Evolutionary conservation across 257 asterid genomes (phyloP).

Genomic region (Knoxia roxburghii): DNA sequence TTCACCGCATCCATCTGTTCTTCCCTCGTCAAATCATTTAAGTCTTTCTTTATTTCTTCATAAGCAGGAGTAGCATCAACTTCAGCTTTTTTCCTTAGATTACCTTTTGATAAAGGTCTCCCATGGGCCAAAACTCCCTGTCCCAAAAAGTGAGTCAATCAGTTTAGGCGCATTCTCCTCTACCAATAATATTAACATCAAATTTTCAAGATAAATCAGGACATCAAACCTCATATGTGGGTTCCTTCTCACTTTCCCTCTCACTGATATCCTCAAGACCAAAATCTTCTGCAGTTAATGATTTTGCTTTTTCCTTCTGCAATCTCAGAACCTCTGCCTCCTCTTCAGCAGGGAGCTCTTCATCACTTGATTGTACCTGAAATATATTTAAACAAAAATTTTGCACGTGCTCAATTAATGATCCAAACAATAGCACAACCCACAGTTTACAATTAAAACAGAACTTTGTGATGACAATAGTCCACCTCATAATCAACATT

Average conservation of each 20-base stretch:
- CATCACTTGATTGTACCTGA: constrained; percentile 66
- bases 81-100: constrained; percentile 35
- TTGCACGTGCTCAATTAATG: not conserved
- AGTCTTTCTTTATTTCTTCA: constrained; percentile 68
- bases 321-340: constrained; percentile 64
- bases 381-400: not conserved
- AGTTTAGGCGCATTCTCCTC: not conserved
- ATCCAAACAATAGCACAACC: not conserved
- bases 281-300: constrained; percentile 56
- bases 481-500: constrained; percentile 51
- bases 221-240: constrained; percentile 58
- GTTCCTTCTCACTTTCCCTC: constrained; percentile 53
- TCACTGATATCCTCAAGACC: constrained; percentile 59
- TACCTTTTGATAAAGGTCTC: constrained; percentile 31
- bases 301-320: constrained; percentile 49
- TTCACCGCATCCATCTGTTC: constrained; percentile 85
- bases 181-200: not conserved
- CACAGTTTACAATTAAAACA: no score
- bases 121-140: constrained; percentile 66
- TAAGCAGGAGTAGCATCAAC: constrained; percentile 42
- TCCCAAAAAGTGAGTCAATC: constrained; percentile 7
- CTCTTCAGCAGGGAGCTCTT: constrained; percentile 66
- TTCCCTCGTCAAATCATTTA: constrained; percentile 67
- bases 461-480: not conserved
- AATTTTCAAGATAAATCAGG: not conserved